These are phyloP conservation scores for Beta corolliflora DNA, from an alignment of 179 eudicot species.

Conservation along the genomic window DNA sequence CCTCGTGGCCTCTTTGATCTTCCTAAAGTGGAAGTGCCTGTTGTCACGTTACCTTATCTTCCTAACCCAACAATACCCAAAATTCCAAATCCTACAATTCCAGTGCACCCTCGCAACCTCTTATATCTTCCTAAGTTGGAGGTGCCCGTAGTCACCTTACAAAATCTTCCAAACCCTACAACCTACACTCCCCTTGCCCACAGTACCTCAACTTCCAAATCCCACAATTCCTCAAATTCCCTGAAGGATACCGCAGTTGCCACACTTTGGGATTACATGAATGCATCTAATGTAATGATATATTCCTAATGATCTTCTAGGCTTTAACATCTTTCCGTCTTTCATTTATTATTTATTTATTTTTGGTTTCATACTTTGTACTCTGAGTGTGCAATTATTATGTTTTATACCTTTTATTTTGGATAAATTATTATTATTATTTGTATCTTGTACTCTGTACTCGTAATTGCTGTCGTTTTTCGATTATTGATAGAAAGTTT, in stretches of 20 bases:
- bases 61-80: constrained; percentile 6
- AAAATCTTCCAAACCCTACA: background rate
- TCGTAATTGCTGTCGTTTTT: too few species aligned
- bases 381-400: background rate
- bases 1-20: too few species aligned
- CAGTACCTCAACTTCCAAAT: background rate
- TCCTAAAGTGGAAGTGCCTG: background rate
- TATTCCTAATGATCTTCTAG: background rate
- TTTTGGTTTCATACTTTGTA: background rate
- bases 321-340: background rate
- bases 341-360: background rate
- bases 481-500: too few species aligned
- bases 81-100: constrained; percentile 4
- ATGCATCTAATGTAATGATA: background rate
- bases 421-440: too few species aligned
- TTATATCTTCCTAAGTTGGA: too few species aligned
- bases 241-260: background rate
- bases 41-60: background rate
- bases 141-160: too few species aligned
- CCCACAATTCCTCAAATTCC: background rate
- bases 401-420: background rate
- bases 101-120: too few species aligned
- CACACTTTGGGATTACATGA: background rate
- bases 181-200: too few species aligned
- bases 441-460: too few species aligned